A percentile compares a stretch with the other conserved stretches of the same genome.
Conservation (phyloP, 2,329 filamentous ascomycete species). For the Purpureocillium lavendulum region DNA sequence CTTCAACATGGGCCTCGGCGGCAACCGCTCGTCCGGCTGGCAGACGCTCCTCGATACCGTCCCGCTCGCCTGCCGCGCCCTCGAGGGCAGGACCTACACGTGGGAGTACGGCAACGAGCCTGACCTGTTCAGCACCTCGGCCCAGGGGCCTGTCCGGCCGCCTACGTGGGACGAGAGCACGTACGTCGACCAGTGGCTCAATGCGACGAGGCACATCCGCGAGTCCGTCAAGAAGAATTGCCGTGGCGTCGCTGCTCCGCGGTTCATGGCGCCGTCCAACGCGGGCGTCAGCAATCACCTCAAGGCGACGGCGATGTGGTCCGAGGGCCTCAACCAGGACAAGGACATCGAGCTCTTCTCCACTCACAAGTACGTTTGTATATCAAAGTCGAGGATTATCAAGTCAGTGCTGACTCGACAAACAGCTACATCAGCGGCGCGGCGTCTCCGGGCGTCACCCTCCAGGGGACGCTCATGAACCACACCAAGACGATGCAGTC, state of each 20-base stretch:
- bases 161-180: slow-evolving; percentile 41
- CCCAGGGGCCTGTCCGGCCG: slow-evolving; percentile 43
- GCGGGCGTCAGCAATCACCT: slow-evolving; percentile 47
- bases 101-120: slow-evolving; percentile 48
- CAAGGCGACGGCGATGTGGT: slow-evolving; percentile 40
- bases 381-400: too few relatives aligned
- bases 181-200: slow-evolving; percentile 51
- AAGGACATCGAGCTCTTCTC: slow-evolving; percentile 43
- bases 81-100: slow-evolving; percentile 39
- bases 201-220: slow-evolving; percentile 42
- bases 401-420: slow-evolving; percentile 11
- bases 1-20: slow-evolving; percentile 48
- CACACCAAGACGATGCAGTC: slow-evolving; percentile 44
- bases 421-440: slow-evolving; percentile 54
- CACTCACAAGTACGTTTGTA: slow-evolving; percentile 43
- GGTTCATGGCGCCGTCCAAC: slow-evolving; percentile 41
- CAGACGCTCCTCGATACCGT: slow-evolving; percentile 45
- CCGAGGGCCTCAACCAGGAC: slow-evolving; percentile 42
- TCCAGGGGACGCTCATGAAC: slow-evolving; percentile 56
- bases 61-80: slow-evolving; percentile 46
- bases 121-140: slow-evolving; percentile 46
- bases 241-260: slow-evolving; percentile 33
- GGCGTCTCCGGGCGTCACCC: slow-evolving; percentile 49
- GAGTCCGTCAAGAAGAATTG: slow-evolving; percentile 36
- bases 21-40: slow-evolving; percentile 41